These are phyloP conservation scores for Fusarium keratoplasticum DNA, from an alignment of 2,329 filamentous ascomycete genomes.

Conservation along the genomic window DNA sequence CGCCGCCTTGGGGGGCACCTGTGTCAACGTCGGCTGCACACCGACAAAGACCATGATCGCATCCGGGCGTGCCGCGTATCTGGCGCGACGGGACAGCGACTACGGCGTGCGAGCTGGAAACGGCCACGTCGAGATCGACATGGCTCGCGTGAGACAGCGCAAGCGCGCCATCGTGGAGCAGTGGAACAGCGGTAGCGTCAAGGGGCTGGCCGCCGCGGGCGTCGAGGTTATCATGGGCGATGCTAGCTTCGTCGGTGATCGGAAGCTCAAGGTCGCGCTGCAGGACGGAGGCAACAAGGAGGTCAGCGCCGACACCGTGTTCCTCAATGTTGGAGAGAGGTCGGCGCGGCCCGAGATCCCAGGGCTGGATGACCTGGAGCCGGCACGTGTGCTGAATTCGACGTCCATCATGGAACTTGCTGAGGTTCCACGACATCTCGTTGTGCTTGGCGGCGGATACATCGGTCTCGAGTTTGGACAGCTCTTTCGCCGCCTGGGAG, in stretches of 20 bases:
- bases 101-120: constrained; percentile 57
- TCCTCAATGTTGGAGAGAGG: constrained; percentile 60
- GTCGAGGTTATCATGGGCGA: constrained; percentile 60
- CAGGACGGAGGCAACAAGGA: constrained; percentile 47
- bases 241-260: constrained; percentile 56
- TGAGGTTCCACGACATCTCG: constrained; percentile 58
- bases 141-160: constrained; percentile 61
- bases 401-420: constrained; percentile 61
- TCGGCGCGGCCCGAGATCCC: constrained; percentile 52
- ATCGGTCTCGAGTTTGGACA: constrained; percentile 66
- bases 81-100: constrained; percentile 54
- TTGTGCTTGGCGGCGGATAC: constrained; percentile 65
- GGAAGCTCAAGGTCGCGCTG: constrained; percentile 50
- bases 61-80: constrained; percentile 61
- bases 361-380: constrained; percentile 52
- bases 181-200: constrained; percentile 61
- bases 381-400: constrained; percentile 56
- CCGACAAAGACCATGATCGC: constrained; percentile 69
- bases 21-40: constrained; percentile 67
- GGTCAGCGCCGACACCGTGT: constrained; percentile 55
- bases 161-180: constrained; percentile 65
- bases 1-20: constrained; percentile 63
- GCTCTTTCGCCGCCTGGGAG: constrained; percentile 61
- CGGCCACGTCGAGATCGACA: constrained; percentile 53
- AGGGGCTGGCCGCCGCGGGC: constrained; percentile 52